A percentile compares a stretch with the other conserved stretches of the same genome.
Evolutionary conservation across 2,329 filamentous ascomycete species (phyloP).

Genomic region (Aspergillus pseudonomiae): DNA sequence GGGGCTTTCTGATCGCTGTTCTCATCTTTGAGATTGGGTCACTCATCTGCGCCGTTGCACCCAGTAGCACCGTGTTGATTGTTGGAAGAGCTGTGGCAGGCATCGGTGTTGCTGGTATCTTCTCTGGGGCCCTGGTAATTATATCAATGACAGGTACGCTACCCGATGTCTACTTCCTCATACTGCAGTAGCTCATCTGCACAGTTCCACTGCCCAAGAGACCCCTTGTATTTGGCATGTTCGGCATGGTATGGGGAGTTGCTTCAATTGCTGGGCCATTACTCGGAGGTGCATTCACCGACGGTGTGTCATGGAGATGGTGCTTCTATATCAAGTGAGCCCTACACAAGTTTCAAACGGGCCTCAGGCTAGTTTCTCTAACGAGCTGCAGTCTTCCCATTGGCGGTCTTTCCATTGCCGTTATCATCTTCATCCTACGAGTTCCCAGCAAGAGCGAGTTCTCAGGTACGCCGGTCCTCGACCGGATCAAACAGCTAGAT

Average conservation of each 20-base stretch:
- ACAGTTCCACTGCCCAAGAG: slow-evolving; percentile 58
- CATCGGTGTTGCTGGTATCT: slow-evolving; percentile 40
- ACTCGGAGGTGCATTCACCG: slow-evolving; percentile 50
- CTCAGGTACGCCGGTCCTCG: slow-evolving; percentile 34
- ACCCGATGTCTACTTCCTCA: not conserved
- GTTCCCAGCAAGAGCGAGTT: slow-evolving; percentile 40
- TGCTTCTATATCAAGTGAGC: slow-evolving; percentile 49
- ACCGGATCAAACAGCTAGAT: slow-evolving; percentile 45
- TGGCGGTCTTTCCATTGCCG: slow-evolving; percentile 44
- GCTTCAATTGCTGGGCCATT: slow-evolving; percentile 48
- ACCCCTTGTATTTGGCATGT: slow-evolving; percentile 46
- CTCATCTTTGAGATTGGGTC: slow-evolving; percentile 44
- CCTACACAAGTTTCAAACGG: not conserved
- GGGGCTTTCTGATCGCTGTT: slow-evolving; percentile 37
- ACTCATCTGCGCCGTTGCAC: slow-evolving; percentile 40
- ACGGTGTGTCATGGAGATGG: slow-evolving; percentile 43
- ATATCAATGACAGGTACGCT: slow-evolving; percentile 25
- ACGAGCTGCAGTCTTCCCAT: slow-evolving; percentile 34
- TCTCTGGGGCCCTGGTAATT: slow-evolving; percentile 30
- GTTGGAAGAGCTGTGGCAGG: slow-evolving; percentile 42
- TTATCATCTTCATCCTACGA: slow-evolving; percentile 53
- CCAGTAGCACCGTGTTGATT: slow-evolving; percentile 37
- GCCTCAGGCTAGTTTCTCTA: not conserved
- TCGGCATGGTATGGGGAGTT: slow-evolving; percentile 61
- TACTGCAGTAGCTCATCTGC: slow-evolving; percentile 9